Percentiles rank a stretch among this genome's conserved stretches.
Evolutionary conservation across 441 rosid species (phyloP).

Genomic region (Flueggea neowawraea): DNA sequence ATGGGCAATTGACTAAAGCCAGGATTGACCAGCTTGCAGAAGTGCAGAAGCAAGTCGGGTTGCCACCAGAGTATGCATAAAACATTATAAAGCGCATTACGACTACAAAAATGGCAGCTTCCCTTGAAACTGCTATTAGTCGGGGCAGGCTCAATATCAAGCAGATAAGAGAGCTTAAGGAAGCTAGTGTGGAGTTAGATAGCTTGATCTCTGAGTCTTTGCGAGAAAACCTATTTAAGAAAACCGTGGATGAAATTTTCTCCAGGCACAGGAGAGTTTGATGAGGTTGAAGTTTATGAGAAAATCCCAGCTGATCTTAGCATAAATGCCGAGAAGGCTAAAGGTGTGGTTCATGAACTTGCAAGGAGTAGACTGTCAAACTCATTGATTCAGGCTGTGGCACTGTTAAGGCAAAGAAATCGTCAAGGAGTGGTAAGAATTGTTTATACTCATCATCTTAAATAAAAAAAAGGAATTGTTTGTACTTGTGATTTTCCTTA

Average conservation of each 20-base stretch:
- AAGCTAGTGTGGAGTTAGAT: slow-evolving; percentile 73
- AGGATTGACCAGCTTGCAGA: slow-evolving; percentile 79
- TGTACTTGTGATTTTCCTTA: no score
- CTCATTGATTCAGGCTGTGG: slow-evolving; percentile 88
- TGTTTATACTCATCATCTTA: neutral
- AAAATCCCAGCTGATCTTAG: no score
- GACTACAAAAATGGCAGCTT: slow-evolving; percentile 84
- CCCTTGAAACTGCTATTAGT: slow-evolving; percentile 80
- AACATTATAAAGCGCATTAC: slow-evolving; percentile 85
- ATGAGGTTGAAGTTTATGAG: no score
- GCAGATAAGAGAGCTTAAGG: slow-evolving; percentile 93
- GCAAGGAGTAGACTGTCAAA: slow-evolving; percentile 71
- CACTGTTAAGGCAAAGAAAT: slow-evolving; percentile 83
- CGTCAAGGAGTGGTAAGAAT: slow-evolving; percentile 66
- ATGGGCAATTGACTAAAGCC: slow-evolving; percentile 88
- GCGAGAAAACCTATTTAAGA: slow-evolving; percentile 80
- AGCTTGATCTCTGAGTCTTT: slow-evolving; percentile 73
- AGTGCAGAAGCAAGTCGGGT: slow-evolving; percentile 81
- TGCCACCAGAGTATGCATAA: slow-evolving; percentile 78
- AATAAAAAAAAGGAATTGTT: no score
- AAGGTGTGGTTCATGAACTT: slow-evolving; percentile 61
- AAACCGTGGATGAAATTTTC: slow-evolving; percentile 66
- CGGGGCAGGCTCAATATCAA: slow-evolving; percentile 78
- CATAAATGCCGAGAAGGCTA: no score
- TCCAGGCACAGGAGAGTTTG: no score